Evolutionary conservation across 179 eudicot species (phyloP), one percentile per base, ranked within the genome.

Genomic region (Vitellaria paradoxa): DNA sequence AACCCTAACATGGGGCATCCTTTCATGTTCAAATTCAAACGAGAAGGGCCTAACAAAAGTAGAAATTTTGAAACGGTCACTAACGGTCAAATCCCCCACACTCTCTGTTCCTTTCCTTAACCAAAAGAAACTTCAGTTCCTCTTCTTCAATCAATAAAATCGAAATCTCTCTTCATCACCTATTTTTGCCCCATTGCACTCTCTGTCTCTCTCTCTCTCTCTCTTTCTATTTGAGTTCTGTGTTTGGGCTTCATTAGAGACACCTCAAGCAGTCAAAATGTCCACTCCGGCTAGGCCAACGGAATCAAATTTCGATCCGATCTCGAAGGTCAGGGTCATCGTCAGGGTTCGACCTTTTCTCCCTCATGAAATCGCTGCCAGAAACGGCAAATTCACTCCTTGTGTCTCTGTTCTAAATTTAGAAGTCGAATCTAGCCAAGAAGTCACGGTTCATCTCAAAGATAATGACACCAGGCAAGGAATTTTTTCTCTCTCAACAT

Each of bases 301-400:
- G 5, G 59, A 12, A 13, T 30, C 75, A 70, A 76, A 73, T 30
- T 63, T 37, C 24, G 14, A 52, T 66, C 74, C 79, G 10, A 64
- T 77, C 40, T 86, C 97, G 8, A 92, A 88, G 79, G 97, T 95
- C 15, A 83, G 97, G 55, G 97, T 93, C 17, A 72, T 95, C 17
- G 76, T 87, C 0, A 80, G 97, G 68, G 86, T 93, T n/a, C 93
- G 98, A 46, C 97, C 97, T 4, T 93, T 95, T 79, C 93, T 95
- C 69, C 56, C 79, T 20, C 82, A 80, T 9, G 97, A 93, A 82
- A 62, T 82, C 49, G 73, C 81, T 42, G 42, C 84, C 8, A 73
- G 65, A 57, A 81, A 72, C 13, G 83, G 80, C 40, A 56, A 77
- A 46, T 82, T 84, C 10, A 59, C 75, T 56, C 79, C 95, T 18